Conservation (phyloP, 257 asterid genomes). For the Datura wrightii region DNA sequence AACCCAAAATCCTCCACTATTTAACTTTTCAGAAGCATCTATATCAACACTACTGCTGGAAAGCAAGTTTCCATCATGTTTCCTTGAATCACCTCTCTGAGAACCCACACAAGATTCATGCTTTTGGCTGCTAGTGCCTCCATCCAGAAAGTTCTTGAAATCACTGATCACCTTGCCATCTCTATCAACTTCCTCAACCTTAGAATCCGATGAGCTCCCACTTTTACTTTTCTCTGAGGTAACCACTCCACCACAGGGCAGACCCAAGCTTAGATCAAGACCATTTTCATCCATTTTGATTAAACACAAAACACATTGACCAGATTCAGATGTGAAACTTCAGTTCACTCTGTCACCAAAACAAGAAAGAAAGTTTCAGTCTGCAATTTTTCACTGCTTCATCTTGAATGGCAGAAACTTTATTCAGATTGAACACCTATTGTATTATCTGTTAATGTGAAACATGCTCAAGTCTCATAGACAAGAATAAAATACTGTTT, state of each 20-base stretch:
- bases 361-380: not conserved
- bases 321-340: not conserved
- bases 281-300: conserved; percentile 79
- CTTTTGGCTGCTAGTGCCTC: conserved; percentile 61
- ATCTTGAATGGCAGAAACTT: conserved; percentile 14
- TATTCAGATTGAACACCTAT: not conserved
- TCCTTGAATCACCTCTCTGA: conserved; percentile 48
- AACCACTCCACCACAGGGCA: conserved; percentile 73
- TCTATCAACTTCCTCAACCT: conserved; percentile 72
- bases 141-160: conserved; percentile 91
- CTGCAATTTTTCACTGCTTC: conserved; percentile 1
- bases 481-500: not conserved
- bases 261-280: conserved; percentile 82
- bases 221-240: conserved; percentile 61
- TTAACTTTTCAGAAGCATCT: conserved; percentile 68
- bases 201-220: conserved; percentile 66
- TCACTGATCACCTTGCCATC: conserved; percentile 81
- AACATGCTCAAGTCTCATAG: not conserved
- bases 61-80: conserved; percentile 62
- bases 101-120: conserved; percentile 44
- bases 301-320: not conserved
- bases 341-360: conserved; percentile 5
- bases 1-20: conserved; percentile 67
- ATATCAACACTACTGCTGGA: conserved; percentile 49
- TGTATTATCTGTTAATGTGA: not conserved